phyloP scores from a whole-genome alignment of 2,329 filamentous ascomycete genomes.

The Geoglossum cookeanum region DNA sequence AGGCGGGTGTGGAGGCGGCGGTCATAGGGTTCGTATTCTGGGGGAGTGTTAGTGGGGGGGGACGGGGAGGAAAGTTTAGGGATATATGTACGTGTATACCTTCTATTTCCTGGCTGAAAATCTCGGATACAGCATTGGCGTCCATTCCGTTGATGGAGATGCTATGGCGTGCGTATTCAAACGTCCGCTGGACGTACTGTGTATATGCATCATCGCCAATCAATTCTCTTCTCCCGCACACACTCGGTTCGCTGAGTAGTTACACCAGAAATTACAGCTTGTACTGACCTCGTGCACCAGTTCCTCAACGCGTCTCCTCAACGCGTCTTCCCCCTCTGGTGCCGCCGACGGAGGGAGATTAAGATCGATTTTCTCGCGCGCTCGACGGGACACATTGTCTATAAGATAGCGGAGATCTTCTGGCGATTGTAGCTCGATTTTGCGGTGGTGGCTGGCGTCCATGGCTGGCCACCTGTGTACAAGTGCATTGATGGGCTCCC shows the following conservation, averaged over 20 bases:
- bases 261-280: neutral
- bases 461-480: neutral
- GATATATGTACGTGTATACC: neutral
- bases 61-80: neutral
- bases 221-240: too few species aligned
- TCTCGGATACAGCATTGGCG: constrained; percentile 17
- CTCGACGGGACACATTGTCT: constrained; percentile 47
- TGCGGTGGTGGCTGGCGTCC: constrained; percentile 33
- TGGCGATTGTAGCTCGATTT: constrained; percentile 61
- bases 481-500: constrained; percentile 15
- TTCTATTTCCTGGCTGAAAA: neutral
- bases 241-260: too few species aligned
- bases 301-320: constrained; percentile 38
- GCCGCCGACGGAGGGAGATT: constrained; percentile 43
- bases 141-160: constrained; percentile 43
- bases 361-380: constrained; percentile 42
- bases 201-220: neutral
- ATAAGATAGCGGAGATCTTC: constrained; percentile 55
- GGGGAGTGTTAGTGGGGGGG: neutral
- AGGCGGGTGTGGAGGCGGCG: neutral
- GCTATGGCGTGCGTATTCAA: constrained; percentile 37
- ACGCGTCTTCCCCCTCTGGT: constrained; percentile 30
- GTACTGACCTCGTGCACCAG: constrained; percentile 36
- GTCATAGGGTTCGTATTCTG: constrained; percentile 6
- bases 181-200: constrained; percentile 43